A percentile compares a stretch with the other conserved stretches of the same genome.
Evolutionary conservation across 371 early-diverging fungal genomes (phyloP).

Genomic region (Mucor indicus): DNA sequence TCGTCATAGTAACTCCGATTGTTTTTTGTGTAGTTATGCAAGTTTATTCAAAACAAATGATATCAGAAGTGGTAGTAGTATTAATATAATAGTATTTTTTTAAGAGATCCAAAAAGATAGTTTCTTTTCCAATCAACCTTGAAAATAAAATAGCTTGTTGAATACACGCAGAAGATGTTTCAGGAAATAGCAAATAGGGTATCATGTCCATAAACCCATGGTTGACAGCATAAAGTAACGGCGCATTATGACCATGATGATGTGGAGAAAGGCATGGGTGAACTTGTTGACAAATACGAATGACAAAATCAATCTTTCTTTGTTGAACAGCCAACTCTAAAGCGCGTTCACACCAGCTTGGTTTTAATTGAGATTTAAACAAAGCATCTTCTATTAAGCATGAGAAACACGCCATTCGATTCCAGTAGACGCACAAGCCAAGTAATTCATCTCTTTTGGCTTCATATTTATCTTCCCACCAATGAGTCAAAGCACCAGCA

Average conservation of each 20-base stretch:
- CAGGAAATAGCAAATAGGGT: conserved; percentile 18
- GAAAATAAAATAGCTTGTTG: conserved; percentile 23
- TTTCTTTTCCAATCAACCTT: conserved; percentile 1
- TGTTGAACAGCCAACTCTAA: conserved; percentile 39
- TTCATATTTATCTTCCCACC: conserved; percentile 3
- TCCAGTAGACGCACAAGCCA: conserved; percentile 40
- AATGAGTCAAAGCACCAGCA: conserved; percentile 9
- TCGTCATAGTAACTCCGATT: too few relatives aligned
- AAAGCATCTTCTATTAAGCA: conserved; percentile 17
- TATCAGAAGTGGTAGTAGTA: too few relatives aligned
- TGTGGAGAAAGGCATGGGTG: conserved; percentile 19
- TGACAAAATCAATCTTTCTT: conserved; percentile 40
- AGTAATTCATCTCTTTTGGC: conserved; percentile 22
- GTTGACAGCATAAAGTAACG: conserved; percentile 41
- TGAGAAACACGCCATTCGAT: conserved; percentile 31
- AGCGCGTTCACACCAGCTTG: conserved; percentile 29
- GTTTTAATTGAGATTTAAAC: conserved; percentile 18
- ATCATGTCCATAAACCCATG: conserved; percentile 48
- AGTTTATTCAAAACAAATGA: too few relatives aligned
- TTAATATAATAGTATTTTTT: too few relatives aligned
- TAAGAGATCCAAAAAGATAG: too few relatives aligned
- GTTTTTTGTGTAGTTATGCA: too few relatives aligned
- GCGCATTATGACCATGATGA: conserved; percentile 16
- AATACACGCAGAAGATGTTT: conserved; percentile 25
- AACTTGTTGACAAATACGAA: conserved; percentile 21